Evolutionary conservation across 2,329 filamentous ascomycete species (phyloP).

Genomic region (Cladosporium sp.): DNA sequence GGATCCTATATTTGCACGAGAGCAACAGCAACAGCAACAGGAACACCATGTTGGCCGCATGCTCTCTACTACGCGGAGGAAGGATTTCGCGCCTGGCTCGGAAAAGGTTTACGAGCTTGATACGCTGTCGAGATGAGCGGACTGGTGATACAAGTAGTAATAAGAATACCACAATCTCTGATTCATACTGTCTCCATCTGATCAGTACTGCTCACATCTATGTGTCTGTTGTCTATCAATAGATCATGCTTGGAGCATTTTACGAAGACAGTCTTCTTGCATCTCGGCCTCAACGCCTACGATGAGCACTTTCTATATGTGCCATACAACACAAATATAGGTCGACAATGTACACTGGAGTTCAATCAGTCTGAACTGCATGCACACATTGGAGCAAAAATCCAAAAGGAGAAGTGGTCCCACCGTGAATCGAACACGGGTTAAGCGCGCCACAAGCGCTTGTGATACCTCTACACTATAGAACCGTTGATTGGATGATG

Average conservation of each 20-base stretch:
- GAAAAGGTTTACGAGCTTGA: constrained; percentile 11
- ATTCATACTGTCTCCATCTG: not conserved
- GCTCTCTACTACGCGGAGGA: constrained; percentile 4
- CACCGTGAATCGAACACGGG: constrained; percentile 14
- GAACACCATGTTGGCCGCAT: not conserved
- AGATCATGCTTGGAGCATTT: not conserved
- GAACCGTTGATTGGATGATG: not conserved
- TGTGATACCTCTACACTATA: constrained; percentile 10
- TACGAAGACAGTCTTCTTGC: not conserved
- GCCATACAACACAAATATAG: not conserved
- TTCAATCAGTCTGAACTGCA: not conserved
- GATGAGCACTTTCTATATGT: not conserved
- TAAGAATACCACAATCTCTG: not conserved
- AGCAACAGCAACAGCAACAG: not conserved
- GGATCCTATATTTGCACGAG: constrained; percentile 14
- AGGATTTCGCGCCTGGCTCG: constrained; percentile 7
- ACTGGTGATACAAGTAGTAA: not conserved
- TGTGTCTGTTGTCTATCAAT: not conserved
- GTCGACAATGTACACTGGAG: not conserved
- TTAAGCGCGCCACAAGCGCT: constrained; percentile 9
- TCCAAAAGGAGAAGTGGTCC: not conserved
- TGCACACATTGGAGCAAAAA: not conserved
- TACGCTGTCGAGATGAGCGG: not conserved
- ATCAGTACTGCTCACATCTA: not conserved
- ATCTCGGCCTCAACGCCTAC: not conserved